phyloP scores from a whole-genome alignment of 1,284 basidiomycete genomes.

The Fistulinella cinereoalba region DNA sequence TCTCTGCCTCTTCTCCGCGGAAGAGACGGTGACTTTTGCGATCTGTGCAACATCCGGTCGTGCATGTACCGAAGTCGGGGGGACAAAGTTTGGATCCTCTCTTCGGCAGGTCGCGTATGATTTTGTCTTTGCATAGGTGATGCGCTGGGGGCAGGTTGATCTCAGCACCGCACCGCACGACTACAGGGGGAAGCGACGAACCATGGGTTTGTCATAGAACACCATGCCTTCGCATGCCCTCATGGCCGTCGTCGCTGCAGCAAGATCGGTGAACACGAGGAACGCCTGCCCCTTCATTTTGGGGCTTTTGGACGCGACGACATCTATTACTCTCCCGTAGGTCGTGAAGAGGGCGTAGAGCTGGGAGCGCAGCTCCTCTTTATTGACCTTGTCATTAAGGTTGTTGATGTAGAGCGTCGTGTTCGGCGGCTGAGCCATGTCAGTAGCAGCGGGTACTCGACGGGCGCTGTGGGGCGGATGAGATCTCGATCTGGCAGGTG shows the following conservation, averaged over 20 bases:
- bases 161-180: conserved; percentile 6
- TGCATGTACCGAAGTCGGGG: conserved; percentile 61
- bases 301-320: conserved; percentile 86
- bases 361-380: conserved; percentile 83
- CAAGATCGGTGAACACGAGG: conserved; percentile 89
- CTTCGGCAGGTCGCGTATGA: conserved; percentile 75
- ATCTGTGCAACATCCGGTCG: conserved; percentile 42
- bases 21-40: conserved; percentile 32
- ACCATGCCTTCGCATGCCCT: conserved; percentile 86
- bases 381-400: conserved; percentile 92
- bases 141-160: conserved; percentile 51
- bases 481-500: conserved; percentile 19
- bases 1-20: conserved; percentile 60
- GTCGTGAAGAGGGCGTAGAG: conserved; percentile 90
- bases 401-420: conserved; percentile 93
- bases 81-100: conserved; percentile 75
- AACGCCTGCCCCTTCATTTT: conserved; percentile 96
- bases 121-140: conserved; percentile 83
- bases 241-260: conserved; percentile 87
- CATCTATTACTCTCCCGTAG: conserved; percentile 91
- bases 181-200: conserved; percentile 41
- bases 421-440: conserved; percentile 64
- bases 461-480: too few species aligned
- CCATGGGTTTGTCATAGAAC: conserved; percentile 91
- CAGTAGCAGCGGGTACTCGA: not conserved